Conservation (phyloP, 2,329 filamentous ascomycete species). For the Beauveria sp. region DNA sequence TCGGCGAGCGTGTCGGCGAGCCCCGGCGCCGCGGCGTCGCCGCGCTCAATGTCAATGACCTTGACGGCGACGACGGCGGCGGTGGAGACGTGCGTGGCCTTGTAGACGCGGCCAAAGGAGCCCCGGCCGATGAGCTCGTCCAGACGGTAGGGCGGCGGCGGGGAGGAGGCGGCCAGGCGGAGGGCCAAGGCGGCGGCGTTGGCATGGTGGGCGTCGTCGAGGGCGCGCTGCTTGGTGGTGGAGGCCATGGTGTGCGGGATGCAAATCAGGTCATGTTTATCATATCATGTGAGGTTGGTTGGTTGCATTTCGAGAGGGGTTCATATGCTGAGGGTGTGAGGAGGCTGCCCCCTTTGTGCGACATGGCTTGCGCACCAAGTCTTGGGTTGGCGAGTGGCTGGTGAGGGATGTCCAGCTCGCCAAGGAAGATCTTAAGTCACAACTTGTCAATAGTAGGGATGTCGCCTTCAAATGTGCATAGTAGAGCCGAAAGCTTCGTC, state of each 20-base stretch:
- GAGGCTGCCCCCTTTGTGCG: neutral
- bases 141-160: constrained; percentile 51
- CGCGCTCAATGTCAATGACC: constrained; percentile 68
- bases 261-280: neutral
- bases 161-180: constrained; percentile 45
- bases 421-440: too few species aligned
- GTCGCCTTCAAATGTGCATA: too few species aligned
- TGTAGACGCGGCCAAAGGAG: constrained; percentile 59
- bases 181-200: constrained; percentile 50
- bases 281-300: too few species aligned
- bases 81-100: constrained; percentile 30
- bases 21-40: constrained; percentile 49
- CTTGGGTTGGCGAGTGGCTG: too few species aligned
- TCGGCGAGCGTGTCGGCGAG: constrained; percentile 43
- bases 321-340: neutral
- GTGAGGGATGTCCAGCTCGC: too few species aligned
- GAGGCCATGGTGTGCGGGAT: neutral
- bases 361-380: neutral
- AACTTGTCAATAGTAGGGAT: too few species aligned
- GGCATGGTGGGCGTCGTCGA: constrained; percentile 59
- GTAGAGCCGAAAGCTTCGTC: too few species aligned
- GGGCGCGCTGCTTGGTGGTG: constrained; percentile 25
- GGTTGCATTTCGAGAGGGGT: too few species aligned
- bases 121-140: constrained; percentile 60
- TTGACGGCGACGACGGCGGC: constrained; percentile 55